phyloP scores from a whole-genome alignment of 1,284 basidiomycete species.

The Moesziomyces parantarcticus region DNA sequence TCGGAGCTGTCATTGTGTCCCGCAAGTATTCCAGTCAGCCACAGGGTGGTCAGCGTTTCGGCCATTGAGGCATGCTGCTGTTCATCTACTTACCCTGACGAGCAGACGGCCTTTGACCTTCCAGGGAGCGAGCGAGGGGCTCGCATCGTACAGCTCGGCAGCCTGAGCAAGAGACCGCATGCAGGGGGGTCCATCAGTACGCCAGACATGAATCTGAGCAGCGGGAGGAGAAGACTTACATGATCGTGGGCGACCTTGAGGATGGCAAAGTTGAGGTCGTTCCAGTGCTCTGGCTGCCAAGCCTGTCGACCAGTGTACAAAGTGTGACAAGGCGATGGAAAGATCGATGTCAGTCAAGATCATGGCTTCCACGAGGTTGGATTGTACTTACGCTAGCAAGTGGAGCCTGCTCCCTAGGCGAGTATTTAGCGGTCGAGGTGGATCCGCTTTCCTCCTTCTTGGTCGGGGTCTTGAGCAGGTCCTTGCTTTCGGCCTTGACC shows the following conservation, averaged over 20 bases:
- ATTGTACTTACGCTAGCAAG: conserved; percentile 10
- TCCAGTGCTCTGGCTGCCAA: conserved; percentile 21
- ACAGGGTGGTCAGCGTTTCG: neutral
- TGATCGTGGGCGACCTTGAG: conserved; percentile 35
- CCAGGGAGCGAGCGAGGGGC: conserved; percentile 29
- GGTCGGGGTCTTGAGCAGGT: conserved; percentile 14
- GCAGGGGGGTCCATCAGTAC: neutral
- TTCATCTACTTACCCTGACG: conserved; percentile 18
- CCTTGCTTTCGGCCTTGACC: conserved; percentile 10
- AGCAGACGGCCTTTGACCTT: conserved; percentile 34
- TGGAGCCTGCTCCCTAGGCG: conserved; percentile 10
- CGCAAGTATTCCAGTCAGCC: no score
- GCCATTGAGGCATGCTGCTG: neutral
- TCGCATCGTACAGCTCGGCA: conserved; percentile 32
- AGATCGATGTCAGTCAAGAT: no score
- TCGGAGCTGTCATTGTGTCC: conserved; percentile 15
- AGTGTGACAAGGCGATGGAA: neutral
- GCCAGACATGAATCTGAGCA: neutral
- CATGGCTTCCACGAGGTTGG: no score
- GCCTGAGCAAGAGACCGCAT: conserved; percentile 4
- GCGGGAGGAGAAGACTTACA: conserved; percentile 14
- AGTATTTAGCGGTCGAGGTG: neutral
- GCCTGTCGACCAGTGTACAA: conserved; percentile 2
- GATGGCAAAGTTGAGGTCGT: conserved; percentile 46
- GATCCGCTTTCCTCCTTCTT: conserved; percentile 17